Evolutionary conservation across 2,329 filamentous ascomycete genomes (phyloP).

Genomic region (Lecanicillium sp.): DNA sequence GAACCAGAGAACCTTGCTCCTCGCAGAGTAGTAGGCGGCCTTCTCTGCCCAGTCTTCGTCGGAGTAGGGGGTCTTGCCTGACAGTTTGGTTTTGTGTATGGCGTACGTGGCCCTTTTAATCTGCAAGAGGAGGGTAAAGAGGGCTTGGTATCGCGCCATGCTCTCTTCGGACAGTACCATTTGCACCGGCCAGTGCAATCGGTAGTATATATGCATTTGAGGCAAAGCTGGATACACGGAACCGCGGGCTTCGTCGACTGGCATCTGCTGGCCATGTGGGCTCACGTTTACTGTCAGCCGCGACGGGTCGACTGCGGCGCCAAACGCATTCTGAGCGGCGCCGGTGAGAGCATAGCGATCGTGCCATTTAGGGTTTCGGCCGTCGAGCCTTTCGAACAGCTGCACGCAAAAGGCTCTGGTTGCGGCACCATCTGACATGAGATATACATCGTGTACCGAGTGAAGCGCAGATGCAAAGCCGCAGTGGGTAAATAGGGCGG

Average conservation of each 20-base stretch:
- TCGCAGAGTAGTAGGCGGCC: constrained; percentile 45
- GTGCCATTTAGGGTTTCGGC: constrained; percentile 55
- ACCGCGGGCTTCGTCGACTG: constrained; percentile 39
- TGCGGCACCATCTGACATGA: constrained; percentile 66
- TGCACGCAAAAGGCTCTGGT: constrained; percentile 58
- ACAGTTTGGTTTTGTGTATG: constrained; percentile 48
- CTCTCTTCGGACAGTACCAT: constrained; percentile 67
- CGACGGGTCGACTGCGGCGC: constrained; percentile 47
- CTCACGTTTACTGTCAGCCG: constrained; percentile 53
- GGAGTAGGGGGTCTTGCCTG: constrained; percentile 25
- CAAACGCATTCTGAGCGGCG: constrained; percentile 65
- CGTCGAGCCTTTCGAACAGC: constrained; percentile 70
- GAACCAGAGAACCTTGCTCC: constrained; percentile 65
- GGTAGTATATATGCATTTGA: constrained; percentile 58
- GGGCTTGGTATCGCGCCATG: constrained; percentile 58
- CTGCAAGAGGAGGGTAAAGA: constrained; percentile 74
- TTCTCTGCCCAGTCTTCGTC: constrained; percentile 23
- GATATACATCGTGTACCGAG: constrained; percentile 64
- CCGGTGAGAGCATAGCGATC: constrained; percentile 78
- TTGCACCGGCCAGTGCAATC: constrained; percentile 56
- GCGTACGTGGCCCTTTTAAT: constrained; percentile 62
- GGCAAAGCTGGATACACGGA: constrained; percentile 53
- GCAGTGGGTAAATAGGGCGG: constrained; percentile 60
- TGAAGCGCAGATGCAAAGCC: constrained; percentile 58
- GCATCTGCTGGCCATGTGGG: constrained; percentile 28